Percentiles rank a stretch among this genome's conserved stretches.
Evolutionary conservation across 352 stramenopile species (phyloP).

Genomic region (Pythium graminicola): DNA sequence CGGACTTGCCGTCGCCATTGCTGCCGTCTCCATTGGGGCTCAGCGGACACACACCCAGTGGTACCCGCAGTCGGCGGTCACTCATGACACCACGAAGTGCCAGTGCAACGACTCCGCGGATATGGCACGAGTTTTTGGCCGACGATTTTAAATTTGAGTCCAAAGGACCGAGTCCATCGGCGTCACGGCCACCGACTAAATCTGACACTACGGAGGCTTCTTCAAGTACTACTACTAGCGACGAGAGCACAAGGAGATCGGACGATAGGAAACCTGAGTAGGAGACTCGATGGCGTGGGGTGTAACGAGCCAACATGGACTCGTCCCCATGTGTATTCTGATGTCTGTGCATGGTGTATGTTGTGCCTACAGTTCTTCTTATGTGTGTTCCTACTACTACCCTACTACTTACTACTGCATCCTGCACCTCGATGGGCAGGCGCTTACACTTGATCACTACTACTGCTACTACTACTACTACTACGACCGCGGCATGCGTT

Average conservation of each 20-base stretch:
- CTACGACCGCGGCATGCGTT: slow-evolving; percentile 4
- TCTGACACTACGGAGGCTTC: not conserved
- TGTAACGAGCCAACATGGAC: no score
- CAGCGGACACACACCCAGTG: slow-evolving; percentile 22
- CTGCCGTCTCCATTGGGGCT: slow-evolving; percentile 29
- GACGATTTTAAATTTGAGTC: slow-evolving; percentile 64
- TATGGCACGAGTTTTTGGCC: slow-evolving; percentile 69
- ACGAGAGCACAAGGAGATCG: not conserved
- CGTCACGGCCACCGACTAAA: not conserved
- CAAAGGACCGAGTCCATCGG: slow-evolving; percentile 15
- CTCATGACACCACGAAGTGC: slow-evolving; percentile 21
- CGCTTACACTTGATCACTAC: slow-evolving; percentile 22
- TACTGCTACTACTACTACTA: slow-evolving; percentile 26
- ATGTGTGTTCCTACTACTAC: slow-evolving; percentile 25
- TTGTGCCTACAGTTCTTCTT: slow-evolving; percentile 12
- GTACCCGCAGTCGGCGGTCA: slow-evolving; percentile 17
- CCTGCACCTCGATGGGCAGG: slow-evolving; percentile 12
- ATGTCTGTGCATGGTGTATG: slow-evolving; percentile 5
- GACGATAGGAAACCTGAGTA: slow-evolving; percentile 1
- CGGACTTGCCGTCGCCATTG: slow-evolving; percentile 37
- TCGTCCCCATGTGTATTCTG: slow-evolving; percentile 7
- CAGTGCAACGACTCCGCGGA: slow-evolving; percentile 32
- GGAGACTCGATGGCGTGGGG: not conserved
- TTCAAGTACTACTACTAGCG: not conserved
- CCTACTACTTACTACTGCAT: slow-evolving; percentile 34